phyloP scores from a whole-genome alignment of 2,329 filamentous ascomycete genomes.

The Immersiporthe knoxdaviesiana region DNA sequence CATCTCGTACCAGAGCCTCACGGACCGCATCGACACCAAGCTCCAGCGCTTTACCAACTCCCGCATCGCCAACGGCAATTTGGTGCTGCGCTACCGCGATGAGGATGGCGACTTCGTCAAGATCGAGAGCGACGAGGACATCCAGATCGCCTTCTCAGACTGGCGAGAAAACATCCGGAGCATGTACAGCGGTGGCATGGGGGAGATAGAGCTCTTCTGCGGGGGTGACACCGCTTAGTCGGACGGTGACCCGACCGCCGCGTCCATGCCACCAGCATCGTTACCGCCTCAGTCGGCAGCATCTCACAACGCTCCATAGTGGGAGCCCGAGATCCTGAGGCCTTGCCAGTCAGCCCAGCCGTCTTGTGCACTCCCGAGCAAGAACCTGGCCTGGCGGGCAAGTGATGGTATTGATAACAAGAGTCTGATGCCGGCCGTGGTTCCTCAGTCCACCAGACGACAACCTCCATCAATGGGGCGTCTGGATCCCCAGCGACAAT shows the following conservation, averaged over 20 bases:
- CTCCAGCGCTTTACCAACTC: constrained; percentile 83
- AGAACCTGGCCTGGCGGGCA: constrained; percentile 18
- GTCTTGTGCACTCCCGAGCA: neutral
- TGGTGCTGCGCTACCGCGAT: constrained; percentile 88
- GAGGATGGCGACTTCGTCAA: constrained; percentile 92
- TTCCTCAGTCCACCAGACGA: neutral
- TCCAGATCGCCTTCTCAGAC: constrained; percentile 92
- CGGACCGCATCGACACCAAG: constrained; percentile 95
- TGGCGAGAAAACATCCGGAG: constrained; percentile 75
- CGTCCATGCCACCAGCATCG: constrained; percentile 15
- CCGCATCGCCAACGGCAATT: constrained; percentile 78
- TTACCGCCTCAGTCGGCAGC: constrained; percentile 2
- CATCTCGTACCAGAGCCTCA: constrained; percentile 90
- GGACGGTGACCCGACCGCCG: constrained; percentile 23
- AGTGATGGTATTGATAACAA: neutral
- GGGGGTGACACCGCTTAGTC: constrained; percentile 51
- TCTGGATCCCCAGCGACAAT: neutral
- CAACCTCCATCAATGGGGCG: neutral
- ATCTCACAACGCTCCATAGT: constrained; percentile 3
- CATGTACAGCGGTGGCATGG: constrained; percentile 69
- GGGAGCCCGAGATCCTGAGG: constrained; percentile 7
- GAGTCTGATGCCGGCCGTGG: neutral
- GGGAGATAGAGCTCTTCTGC: constrained; percentile 89
- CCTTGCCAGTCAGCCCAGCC: neutral
- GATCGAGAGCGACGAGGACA: constrained; percentile 94